phyloP scores from a whole-genome alignment of 2,329 filamentous ascomycete genomes.

The Grosmannia serpens region DNA sequence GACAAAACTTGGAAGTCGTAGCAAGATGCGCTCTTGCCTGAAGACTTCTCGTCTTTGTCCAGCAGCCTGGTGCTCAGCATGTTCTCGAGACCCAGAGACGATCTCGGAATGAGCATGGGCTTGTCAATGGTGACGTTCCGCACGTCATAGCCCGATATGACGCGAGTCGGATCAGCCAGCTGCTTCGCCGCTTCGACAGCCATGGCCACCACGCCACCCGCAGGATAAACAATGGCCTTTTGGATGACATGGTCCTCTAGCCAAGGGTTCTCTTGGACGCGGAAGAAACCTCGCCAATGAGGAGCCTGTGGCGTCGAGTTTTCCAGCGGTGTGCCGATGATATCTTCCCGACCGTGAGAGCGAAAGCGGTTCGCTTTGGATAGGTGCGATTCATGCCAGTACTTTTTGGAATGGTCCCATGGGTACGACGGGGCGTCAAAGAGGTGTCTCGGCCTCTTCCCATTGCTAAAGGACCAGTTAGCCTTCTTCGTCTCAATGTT shows the following conservation, averaged over 20 bases:
- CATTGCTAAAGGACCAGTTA: background rate
- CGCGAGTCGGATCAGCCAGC: slow-evolving; percentile 7
- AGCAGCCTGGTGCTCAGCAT: slow-evolving; percentile 30
- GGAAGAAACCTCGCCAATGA: slow-evolving; percentile 33
- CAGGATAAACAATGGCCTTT: slow-evolving; percentile 23
- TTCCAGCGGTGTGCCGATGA: slow-evolving; percentile 15
- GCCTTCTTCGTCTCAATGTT: background rate
- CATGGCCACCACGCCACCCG: slow-evolving; percentile 25
- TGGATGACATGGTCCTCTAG: slow-evolving; percentile 32
- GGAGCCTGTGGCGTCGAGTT: slow-evolving; percentile 17
- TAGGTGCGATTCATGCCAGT: slow-evolving; percentile 26
- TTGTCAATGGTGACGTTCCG: slow-evolving; percentile 11
- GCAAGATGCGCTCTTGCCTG: background rate
- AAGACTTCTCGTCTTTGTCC: background rate
- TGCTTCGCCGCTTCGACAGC: slow-evolving; percentile 25
- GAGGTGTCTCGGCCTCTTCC: slow-evolving; percentile 11
- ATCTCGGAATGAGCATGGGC: slow-evolving; percentile 12
- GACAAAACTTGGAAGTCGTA: slow-evolving; percentile 29
- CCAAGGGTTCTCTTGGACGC: slow-evolving; percentile 30
- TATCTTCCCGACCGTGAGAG: slow-evolving; percentile 15
- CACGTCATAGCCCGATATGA: slow-evolving; percentile 9
- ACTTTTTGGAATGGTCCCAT: slow-evolving; percentile 25
- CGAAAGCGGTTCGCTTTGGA: slow-evolving; percentile 21
- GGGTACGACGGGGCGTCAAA: slow-evolving; percentile 27
- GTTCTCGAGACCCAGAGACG: slow-evolving; percentile 32